Base-by-base conservation (phyloP, 345 rosid species). In the Moringa oleifera region DNA sequence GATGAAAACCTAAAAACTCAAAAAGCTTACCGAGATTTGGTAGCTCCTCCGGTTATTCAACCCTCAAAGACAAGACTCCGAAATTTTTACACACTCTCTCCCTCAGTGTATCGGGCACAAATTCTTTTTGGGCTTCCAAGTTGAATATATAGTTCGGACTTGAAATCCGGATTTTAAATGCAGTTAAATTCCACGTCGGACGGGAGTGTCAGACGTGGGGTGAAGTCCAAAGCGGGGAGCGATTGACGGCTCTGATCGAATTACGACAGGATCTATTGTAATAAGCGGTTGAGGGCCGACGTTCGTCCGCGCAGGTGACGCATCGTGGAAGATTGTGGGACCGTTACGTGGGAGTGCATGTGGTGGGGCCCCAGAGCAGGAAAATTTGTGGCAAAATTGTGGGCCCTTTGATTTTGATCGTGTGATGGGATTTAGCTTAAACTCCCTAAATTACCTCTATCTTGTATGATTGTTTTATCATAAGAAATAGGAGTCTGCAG, bases 121-220 rank as follows among this genome's bases (percentile, higher is more conserved):
- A 17, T 0, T 20, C 18, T 33, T 60, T 62, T 28, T 45, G 51
- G 23, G 18, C 33, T 23, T 31, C 18, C 24, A 1, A 36, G 18
- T 51, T 41, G 47, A 1, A 41, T 41, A 5, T 41, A 41, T 41
- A 41, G 55, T 0, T 15, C 88, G 94, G 89, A 91, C 81, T 75
- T 77, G 80, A 84, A 83, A 79, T 62, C 69, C 84, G 79, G 90
- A 80, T 73, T 85, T 87, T 65, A 87, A 84, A 81, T 70, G 75
- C 74, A 53, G 67, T 82, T 80, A 71, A 85, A 55, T 78, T 81
- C 82, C 92, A 83, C 79, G 79, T 82, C 37, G 61, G 74, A 72
- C 23, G 56, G 36, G 22, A 51, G 54, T 58, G 69, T 70, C 13
- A 21, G 68, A 70, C 31, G 61, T 28, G 23, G 18, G 50, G 33